Evolutionary conservation across 768 basidiomycete genomes (phyloP).

Genomic region (Russula sp.): DNA sequence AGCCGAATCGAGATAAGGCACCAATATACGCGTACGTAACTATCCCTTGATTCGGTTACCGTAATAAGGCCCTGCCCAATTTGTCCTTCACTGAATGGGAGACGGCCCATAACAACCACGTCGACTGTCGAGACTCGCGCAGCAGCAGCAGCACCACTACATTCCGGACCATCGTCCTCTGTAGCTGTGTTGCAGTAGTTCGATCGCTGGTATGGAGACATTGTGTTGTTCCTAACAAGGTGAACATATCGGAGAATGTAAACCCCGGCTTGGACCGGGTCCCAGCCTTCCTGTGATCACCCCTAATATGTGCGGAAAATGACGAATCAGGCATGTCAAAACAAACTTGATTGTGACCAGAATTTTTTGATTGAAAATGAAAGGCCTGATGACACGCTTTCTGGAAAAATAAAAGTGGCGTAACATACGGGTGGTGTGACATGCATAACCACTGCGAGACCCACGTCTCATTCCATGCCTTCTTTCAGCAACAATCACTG

Average conservation of each 20-base stretch:
- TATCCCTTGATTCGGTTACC: neutral
- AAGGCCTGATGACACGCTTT: no score
- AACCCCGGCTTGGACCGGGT: neutral
- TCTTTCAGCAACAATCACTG: no score
- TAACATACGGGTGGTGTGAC: no score
- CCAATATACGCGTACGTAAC: conserved; percentile 15
- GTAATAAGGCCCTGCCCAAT: neutral
- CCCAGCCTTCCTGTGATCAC: no score
- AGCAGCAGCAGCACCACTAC: neutral
- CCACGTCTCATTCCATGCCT: no score
- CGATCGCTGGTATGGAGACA: neutral
- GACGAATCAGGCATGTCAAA: neutral
- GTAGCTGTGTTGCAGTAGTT: neutral
- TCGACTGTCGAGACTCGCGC: no score
- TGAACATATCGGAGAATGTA: neutral
- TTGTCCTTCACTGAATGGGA: neutral
- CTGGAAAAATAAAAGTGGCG: no score
- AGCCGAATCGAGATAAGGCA: conserved; percentile 11
- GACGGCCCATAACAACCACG: conserved; percentile 7
- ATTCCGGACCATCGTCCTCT: neutral
- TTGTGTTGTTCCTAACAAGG: neutral
- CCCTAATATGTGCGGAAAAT: neutral
- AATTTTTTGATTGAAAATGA: no score
- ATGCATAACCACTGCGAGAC: neutral
- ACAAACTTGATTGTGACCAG: no score